Evolutionary conservation across 2,329 filamentous ascomycete species (phyloP), one percentile per base, ranked within the genome.

Genomic region (Aureobasidium sp.): DNA sequence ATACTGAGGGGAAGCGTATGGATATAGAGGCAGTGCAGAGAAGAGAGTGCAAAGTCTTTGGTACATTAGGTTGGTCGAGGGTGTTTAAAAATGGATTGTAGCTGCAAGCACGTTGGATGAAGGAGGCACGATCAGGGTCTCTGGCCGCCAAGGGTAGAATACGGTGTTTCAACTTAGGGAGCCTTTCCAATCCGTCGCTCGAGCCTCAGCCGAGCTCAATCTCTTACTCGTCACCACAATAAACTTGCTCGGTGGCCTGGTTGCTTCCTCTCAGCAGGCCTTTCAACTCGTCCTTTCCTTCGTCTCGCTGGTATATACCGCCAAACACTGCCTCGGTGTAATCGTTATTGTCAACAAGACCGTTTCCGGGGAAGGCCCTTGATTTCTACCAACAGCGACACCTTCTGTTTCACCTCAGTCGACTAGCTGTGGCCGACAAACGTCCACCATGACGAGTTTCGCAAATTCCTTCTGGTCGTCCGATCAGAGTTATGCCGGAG

Each of bases 401-500:
- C 53, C 29, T 21, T 48, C n/a, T 48, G 32, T 58, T 48, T 58
- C 32, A 21, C 30, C 9, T 15, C 29, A 27, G 42, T 47, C 32
- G 42, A 58, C 11, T 39, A 36, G 41, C 53, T 34, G 39, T 45
- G 29, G 53, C 27, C 54, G 54, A 2, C 42, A 58, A 3, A 30
- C 42, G 42, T 39, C 42, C 16, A 63, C 76, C 73, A 93, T 93
- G 89, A 88, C 89, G 68, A 85, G 90, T 70, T 97, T 99, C 77
- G 87, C 91, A 68, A 91, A 93, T 78, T 96, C 92, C 55, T 97
- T 99, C 79, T 99, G 94, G 94, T 96, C 94, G 65, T 85, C 86
- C 73, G 94, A 99, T 83, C 59, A 61, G 34, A 61, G 59, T n/a
- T 97, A 97, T 82, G 93, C 93, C 73, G 91, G 90, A 81, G 92